Evolutionary conservation across 495 filamentous ascomycete species (phyloP), one percentile per base, ranked within the genome.

Genomic region (Aspergillus coremiiformis): DNA sequence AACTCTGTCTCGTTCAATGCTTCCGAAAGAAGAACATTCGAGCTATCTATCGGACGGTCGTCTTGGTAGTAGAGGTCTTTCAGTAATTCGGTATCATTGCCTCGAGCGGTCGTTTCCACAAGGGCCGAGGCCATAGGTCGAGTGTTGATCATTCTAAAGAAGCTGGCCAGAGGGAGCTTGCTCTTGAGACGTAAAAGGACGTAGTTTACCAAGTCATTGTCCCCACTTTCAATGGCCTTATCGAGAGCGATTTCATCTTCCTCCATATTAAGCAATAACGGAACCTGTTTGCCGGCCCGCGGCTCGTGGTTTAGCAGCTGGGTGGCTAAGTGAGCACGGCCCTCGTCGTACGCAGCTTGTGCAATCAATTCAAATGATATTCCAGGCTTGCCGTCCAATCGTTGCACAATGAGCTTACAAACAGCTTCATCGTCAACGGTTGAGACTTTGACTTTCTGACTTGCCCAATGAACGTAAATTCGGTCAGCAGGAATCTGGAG

Each of bases 41-140:
- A 84, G 15, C 93, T 90, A 54, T 98, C 94, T 20, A 89, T 71
- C 0, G 90, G 85, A 6, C 91, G 86, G 66, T 98, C 93, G 60
- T 97, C 94, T 71, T 97, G 93, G 61, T 98, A 97, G 70, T 92
- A 98, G 21, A 98, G 77, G 65, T 97, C 93, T 62, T 96, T 97
- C 10, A 96, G 80, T 9, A 98, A 66, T 17, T 94, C 86, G 3
- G 76, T 78, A 59, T 96, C 93, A 44, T 89, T 83, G 20, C 78
- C 78, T 42, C 75, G 72, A 1, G 93, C 92, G 0, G 83, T 84
- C 1, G 89, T 81, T 63, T 97, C 93, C 26, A 98, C 87, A 14
- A 98, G 78, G 0, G 93, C 89, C 2, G 87, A 90, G 19, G 93
- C 93, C 45, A 87, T 79, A 0, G 94, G 92, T 5, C 92, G 84